Evolutionary conservation across 139 green algal genomes (phyloP).

Genomic region (Astrephomene gubernaculifera): DNA sequence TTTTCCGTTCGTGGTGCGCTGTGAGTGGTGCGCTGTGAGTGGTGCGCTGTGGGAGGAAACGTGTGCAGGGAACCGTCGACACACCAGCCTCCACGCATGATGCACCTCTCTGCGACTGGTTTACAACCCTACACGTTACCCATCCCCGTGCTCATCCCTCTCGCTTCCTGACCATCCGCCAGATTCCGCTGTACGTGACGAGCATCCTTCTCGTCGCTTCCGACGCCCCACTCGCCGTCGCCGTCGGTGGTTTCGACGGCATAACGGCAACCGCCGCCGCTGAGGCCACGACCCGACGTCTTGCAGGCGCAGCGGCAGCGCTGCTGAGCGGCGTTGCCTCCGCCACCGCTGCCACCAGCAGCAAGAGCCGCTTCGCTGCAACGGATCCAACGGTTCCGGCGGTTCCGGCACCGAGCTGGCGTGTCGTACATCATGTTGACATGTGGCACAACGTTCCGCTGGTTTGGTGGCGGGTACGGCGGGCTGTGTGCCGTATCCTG

Average conservation of each 20-base stretch:
- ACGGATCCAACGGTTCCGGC: background rate
- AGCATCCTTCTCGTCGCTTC: constrained; percentile 26
- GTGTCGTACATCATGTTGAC: constrained; percentile 31
- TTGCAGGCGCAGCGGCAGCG: constrained; percentile 16
- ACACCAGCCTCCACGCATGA: too few relatives aligned
- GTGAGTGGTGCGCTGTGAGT: background rate
- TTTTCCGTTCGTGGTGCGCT: background rate
- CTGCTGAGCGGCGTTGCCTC: background rate
- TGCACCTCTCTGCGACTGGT: too few relatives aligned
- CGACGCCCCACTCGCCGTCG: background rate
- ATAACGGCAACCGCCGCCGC: background rate
- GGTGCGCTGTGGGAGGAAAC: too few relatives aligned
- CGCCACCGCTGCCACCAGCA: background rate
- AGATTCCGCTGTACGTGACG: constrained; percentile 39
- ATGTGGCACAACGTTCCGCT: constrained; percentile 40
- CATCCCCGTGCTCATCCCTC: too few relatives aligned
- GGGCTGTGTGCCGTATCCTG: background rate
- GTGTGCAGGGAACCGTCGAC: too few relatives aligned
- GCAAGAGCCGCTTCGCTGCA: background rate
- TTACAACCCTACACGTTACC: too few relatives aligned
- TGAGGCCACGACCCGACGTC: background rate
- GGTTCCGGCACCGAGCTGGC: background rate
- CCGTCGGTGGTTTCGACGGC: background rate
- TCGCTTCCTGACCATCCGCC: too few relatives aligned
- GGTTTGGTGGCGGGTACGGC: constrained; percentile 30